Evolutionary conservation across 2,329 filamentous ascomycete species (phyloP).

Genomic region (Waltergamsia citrina): DNA sequence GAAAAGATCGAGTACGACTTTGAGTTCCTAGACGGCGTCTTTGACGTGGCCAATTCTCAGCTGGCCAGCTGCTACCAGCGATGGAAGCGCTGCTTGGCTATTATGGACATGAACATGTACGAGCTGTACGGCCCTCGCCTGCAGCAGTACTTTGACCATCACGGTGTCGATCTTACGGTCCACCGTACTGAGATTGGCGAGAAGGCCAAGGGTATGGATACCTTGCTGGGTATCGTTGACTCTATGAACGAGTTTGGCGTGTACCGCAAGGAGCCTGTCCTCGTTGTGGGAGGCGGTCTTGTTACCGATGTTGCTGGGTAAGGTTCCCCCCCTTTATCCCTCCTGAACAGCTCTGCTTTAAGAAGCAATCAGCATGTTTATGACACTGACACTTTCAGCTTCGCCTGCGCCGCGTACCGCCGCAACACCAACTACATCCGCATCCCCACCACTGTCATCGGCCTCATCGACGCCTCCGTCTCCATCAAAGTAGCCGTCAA

Average conservation of each 20-base stretch:
- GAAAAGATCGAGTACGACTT: slow-evolving; percentile 73
- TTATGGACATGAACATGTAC: slow-evolving; percentile 65
- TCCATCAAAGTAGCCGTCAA: slow-evolving; percentile 74
- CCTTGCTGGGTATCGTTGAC: slow-evolving; percentile 58
- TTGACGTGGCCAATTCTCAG: slow-evolving; percentile 48
- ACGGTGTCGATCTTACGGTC: slow-evolving; percentile 51
- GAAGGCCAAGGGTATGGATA: slow-evolving; percentile 66
- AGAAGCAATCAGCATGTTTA: too few relatives aligned
- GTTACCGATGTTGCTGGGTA: slow-evolving; percentile 69
- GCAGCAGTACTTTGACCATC: slow-evolving; percentile 56
- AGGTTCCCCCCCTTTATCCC: slow-evolving; percentile 22
- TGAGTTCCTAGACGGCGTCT: slow-evolving; percentile 61
- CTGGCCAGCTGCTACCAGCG: slow-evolving; percentile 55
- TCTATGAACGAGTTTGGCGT: slow-evolving; percentile 68
- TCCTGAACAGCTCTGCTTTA: background rate
- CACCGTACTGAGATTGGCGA: slow-evolving; percentile 69
- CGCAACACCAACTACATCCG: slow-evolving; percentile 67
- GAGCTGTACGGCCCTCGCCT: slow-evolving; percentile 58
- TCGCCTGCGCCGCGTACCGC: slow-evolving; percentile 62
- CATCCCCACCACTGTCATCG: slow-evolving; percentile 65
- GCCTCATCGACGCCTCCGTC: slow-evolving; percentile 65
- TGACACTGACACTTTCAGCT: slow-evolving; percentile 35
- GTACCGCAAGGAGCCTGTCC: slow-evolving; percentile 57
- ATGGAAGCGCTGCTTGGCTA: slow-evolving; percentile 57
- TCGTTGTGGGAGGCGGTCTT: slow-evolving; percentile 58